Percentiles rank a stretch among this genome's conserved stretches.
These are phyloP conservation scores for Ceratobasidium papillatum DNA, from an alignment of 1,284 basidiomycete genomes.

Conservation along the genomic window DNA sequence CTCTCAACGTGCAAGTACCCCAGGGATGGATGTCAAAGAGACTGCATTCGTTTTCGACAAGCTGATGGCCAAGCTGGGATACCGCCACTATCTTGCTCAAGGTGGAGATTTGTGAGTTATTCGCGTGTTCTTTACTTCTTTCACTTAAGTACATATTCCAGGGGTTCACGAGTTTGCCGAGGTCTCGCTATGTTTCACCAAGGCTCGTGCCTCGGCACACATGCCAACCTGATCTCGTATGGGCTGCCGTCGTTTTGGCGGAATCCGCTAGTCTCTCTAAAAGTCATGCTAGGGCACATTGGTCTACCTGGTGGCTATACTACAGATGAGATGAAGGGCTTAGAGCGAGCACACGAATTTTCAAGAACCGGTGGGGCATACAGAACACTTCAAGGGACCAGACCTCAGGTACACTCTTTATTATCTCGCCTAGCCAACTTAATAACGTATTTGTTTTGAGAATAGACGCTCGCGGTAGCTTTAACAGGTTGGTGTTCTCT, in stretches of 20 bases:
- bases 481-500: conserved; percentile 39
- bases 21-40: conserved; percentile 43
- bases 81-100: conserved; percentile 44
- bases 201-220: conserved; percentile 30
- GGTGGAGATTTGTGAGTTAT: conserved; percentile 44
- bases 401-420: conserved; percentile 42
- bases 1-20: conserved; percentile 41
- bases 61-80: conserved; percentile 45
- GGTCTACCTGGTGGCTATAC: conserved; percentile 29
- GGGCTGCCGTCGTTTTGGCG: conserved; percentile 27
- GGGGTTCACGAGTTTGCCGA: conserved; percentile 24
- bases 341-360: conserved; percentile 21
- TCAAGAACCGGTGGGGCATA: conserved; percentile 19
- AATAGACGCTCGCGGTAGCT: conserved; percentile 44
- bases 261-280: conserved; percentile 31
- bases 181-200: conserved; percentile 25
- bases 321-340: conserved; percentile 13
- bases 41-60: conserved; percentile 44
- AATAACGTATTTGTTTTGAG: background rate
- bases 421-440: background rate
- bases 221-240: conserved; percentile 30
- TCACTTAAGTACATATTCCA: conserved; percentile 3
- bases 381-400: conserved; percentile 31
- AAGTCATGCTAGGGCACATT: conserved; percentile 1
- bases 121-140: conserved; percentile 18